Conservation (phyloP, 225 moss, liverwort and hornwort genomes). For the Pseudoscleropodium purum region DNA sequence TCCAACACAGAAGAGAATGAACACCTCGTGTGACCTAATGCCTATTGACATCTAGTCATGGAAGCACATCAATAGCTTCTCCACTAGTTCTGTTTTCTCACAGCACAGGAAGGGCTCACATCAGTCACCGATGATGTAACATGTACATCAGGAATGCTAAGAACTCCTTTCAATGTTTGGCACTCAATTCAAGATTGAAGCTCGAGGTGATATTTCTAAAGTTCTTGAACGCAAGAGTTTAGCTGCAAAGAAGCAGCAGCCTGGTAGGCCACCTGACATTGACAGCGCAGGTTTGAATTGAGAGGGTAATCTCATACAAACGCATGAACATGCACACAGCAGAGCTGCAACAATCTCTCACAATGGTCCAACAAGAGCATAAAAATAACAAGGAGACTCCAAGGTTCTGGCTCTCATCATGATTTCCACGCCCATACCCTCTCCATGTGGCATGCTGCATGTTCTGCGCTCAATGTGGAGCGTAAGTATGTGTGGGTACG, state of each 20-base stretch:
- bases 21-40: not conserved
- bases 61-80: not conserved
- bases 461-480: not conserved
- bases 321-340: not conserved
- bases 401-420: not conserved
- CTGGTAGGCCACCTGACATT: not conserved
- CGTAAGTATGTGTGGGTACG: not conserved
- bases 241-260: not conserved
- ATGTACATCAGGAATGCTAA: not conserved
- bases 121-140: not conserved
- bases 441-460: slow-evolving; percentile 4
- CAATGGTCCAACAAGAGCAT: not conserved
- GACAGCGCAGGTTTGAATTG: not conserved
- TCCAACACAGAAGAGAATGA: not conserved
- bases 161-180: not conserved
- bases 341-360: not conserved
- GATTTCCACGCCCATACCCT: not conserved
- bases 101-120: not conserved
- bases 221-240: not conserved
- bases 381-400: not conserved
- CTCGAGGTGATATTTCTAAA: not conserved
- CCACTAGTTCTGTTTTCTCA: not conserved
- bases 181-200: not conserved
- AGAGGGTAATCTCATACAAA: not conserved
- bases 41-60: not conserved